Evolutionary conservation across 495 filamentous ascomycete species (phyloP).

Genomic region (Neurospora sp.): DNA sequence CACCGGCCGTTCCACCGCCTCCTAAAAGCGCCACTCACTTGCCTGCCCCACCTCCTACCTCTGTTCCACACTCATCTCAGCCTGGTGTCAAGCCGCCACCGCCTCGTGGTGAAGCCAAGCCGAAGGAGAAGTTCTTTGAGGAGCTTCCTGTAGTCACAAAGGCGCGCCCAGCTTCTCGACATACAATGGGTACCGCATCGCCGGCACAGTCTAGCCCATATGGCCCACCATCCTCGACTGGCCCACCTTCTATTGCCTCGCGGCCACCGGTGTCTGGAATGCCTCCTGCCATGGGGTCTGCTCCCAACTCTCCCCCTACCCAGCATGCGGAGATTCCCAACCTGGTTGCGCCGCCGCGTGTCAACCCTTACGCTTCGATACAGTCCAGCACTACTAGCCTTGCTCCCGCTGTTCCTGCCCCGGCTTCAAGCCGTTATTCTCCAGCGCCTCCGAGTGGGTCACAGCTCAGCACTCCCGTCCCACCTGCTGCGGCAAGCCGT

Average conservation of each 20-base stretch:
- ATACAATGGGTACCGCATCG: slow-evolving; percentile 24
- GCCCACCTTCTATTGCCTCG: slow-evolving; percentile 20
- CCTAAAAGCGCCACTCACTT: slow-evolving; percentile 48
- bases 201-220: slow-evolving; percentile 29
- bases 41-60: slow-evolving; percentile 24
- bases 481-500: slow-evolving; percentile 33
- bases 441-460: slow-evolving; percentile 44
- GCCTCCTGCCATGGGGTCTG: slow-evolving; percentile 4
- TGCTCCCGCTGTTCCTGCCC: slow-evolving; percentile 32
- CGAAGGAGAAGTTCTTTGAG: slow-evolving; percentile 66
- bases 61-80: slow-evolving; percentile 24
- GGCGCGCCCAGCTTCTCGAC: slow-evolving; percentile 41
- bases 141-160: slow-evolving; percentile 64
- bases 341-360: slow-evolving; percentile 45
- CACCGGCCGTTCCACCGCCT: slow-evolving; percentile 32
- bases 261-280: slow-evolving; percentile 13
- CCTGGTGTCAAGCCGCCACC: slow-evolving; percentile 16
- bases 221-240: slow-evolving; percentile 16
- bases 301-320: slow-evolving; percentile 6
- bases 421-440: slow-evolving; percentile 44
- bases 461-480: slow-evolving; percentile 20
- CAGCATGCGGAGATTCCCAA: slow-evolving; percentile 21
- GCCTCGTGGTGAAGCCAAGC: slow-evolving; percentile 21
- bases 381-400: slow-evolving; percentile 30
- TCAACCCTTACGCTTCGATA: slow-evolving; percentile 52